Evolutionary conservation across 495 filamentous ascomycete species (phyloP), one percentile per base, ranked within the genome.

Genomic region (Neurospora sp.): DNA sequence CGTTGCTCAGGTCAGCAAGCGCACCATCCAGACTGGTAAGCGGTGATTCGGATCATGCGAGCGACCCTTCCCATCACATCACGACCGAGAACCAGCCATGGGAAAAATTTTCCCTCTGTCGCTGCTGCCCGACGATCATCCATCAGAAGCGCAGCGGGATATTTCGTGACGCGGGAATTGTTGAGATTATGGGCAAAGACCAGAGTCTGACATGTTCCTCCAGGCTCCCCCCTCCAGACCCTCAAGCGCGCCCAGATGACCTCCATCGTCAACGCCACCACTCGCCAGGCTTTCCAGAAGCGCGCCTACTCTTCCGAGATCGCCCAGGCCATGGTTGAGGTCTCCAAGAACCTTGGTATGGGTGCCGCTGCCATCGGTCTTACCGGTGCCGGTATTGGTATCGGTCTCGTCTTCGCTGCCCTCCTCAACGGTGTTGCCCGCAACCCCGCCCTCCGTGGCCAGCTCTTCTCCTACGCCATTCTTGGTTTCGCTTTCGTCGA

Each of bases 391-490:
- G 92, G 92, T 93, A 91, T 93, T 86, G 92, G 93, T 92, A 94
- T 94, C 86, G 92, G 92, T 88, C 88, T 92, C 82, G 93, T 96
- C 83, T 96, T 96, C 90, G 92, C 90, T 79, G 88, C 92, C 78
- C 91, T 96, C 83, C 88, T 96, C 80, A 88, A 90, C 83, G 89
- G 88, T 83, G 91, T 93, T 78, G 92, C 93, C 85, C 92, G 93
- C 86, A 96, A 96, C 92, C 92, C 92, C 78, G 90, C 90, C 78
- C 90, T 96, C 87, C 90, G 92, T 85, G 92, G 91, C 80, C 92
- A 94, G 88, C 91, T 96, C 78, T 96, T 96, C 91, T 90, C 91
- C 75, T 94, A 96, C 86, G 92, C 93, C 88, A 94, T 96, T 91
- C 86, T 96, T 81, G 92, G 92, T 85, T 96, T 96, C 84, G 92